Conservation (phyloP, 371 early-diverging fungal species). For the Mortierella sp. region DNA sequence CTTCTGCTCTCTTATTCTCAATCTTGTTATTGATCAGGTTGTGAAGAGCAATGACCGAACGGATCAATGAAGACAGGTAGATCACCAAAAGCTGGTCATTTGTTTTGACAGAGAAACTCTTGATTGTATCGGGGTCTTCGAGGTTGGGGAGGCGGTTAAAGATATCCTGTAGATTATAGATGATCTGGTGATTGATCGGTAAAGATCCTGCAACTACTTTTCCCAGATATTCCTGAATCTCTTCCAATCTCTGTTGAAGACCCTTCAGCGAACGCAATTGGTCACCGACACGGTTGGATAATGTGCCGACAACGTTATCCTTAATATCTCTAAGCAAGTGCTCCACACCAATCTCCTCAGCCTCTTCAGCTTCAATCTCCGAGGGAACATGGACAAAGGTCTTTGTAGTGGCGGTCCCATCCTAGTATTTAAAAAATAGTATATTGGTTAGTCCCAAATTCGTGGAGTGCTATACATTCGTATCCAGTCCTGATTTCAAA, state of each 20-base stretch:
- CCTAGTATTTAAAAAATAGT: constrained; percentile 64
- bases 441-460: neutral
- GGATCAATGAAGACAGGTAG: constrained; percentile 90
- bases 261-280: constrained; percentile 93
- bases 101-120: constrained; percentile 91
- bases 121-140: constrained; percentile 76
- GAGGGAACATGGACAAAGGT: constrained; percentile 97
- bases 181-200: constrained; percentile 95
- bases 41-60: constrained; percentile 96
- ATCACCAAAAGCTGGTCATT: constrained; percentile 96
- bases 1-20: constrained; percentile 64
- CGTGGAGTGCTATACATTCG: no score
- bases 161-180: constrained; percentile 97
- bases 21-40: constrained; percentile 95
- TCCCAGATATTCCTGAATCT: constrained; percentile 87
- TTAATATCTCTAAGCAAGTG: constrained; percentile 99
- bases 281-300: constrained; percentile 89
- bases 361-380: constrained; percentile 98
- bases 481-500: neutral
- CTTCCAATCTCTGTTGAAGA: constrained; percentile 84
- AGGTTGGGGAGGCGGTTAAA: constrained; percentile 96
- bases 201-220: constrained; percentile 89
- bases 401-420: constrained; percentile 94
- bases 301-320: constrained; percentile 94
- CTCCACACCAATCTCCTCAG: constrained; percentile 99